Evolutionary conservation across 169 alveolate genomes (phyloP), one percentile per base, ranked within the genome.

Genomic region (Babesia sp.): DNA sequence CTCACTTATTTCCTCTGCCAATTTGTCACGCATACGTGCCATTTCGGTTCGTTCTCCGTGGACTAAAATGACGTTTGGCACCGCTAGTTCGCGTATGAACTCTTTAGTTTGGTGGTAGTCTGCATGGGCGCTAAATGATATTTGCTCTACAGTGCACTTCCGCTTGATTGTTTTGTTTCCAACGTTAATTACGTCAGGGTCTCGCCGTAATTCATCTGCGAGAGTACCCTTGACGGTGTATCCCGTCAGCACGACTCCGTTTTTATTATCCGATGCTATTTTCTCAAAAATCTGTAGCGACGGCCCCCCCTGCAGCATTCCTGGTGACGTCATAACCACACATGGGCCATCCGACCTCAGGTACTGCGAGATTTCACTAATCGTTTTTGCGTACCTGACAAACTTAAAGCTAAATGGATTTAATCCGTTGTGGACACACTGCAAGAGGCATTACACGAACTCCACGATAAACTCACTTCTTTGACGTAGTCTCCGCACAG

Each of bases 251-350:
- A 98, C 93, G 16, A 97, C 95, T 41, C 98, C 98, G 82, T 96
- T 97, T 45, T 93, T 87, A 34, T 90, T 86, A 78, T 96, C 98
- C 31, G 95, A 80, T n/a, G 98, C 96, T 96, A 98, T 95, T 63
- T 92, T 87, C 72, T 95, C 98, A 90, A 97, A 98, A 29, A 97
- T 83, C 70, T 94, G 97, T 77, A 96, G 88, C 28, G 98, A 93
- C 34, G 97, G 93, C 2, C 99, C 99, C 72, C 95, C 94, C 87
- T 98, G 98, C 9, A 98, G 90, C 99, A 97, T 97, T 42, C 99
- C 99, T 18, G 99, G 99, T 33, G 99, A 93, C 1, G 99, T 99
- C 97, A 98, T 93, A n/a, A 98, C 93, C 12, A 98, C 98, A 56
- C 98, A 91, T 9, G 99, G 99, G 37, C 85, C 83, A 46, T 88